Conservation (phyloP, 768 basidiomycete genomes). For the Megacollybia marginata region DNA sequence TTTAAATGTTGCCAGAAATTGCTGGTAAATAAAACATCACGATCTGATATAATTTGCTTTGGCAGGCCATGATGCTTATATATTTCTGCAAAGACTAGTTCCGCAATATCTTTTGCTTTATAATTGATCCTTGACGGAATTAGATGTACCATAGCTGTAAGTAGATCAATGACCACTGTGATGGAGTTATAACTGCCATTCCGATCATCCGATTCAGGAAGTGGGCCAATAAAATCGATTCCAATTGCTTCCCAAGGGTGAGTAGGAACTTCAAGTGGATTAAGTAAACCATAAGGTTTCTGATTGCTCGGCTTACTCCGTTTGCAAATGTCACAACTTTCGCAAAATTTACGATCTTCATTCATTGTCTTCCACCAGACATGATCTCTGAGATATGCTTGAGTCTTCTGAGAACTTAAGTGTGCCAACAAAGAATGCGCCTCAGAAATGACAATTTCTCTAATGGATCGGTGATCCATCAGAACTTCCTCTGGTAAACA, state of each 20-base stretch:
- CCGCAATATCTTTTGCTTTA: conserved; percentile 12
- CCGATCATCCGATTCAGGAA: conserved; percentile 1
- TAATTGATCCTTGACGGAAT: conserved; percentile 9
- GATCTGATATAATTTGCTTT: conserved; percentile 2
- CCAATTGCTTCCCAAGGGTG: conserved; percentile 15
- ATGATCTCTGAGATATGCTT: background rate
- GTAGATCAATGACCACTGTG: conserved; percentile 12
- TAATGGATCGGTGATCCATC: background rate
- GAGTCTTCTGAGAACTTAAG: background rate
- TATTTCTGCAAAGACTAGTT: conserved; percentile 12
- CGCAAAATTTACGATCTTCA: background rate
- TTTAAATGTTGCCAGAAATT: conserved; percentile 2
- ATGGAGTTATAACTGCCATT: conserved; percentile 16
- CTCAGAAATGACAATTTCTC: conserved; percentile 3
- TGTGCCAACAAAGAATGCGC: conserved; percentile 4
- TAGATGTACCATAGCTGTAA: conserved; percentile 11
- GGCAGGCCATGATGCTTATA: conserved; percentile 9
- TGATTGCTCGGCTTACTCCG: too few relatives aligned
- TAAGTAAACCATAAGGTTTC: too few relatives aligned
- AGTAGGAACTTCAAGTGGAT: conserved; percentile 6
- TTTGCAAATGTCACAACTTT: conserved; percentile 2
- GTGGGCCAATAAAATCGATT: too few relatives aligned
- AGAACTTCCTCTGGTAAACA: background rate
- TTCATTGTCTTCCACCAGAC: too few relatives aligned
- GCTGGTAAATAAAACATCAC: conserved; percentile 12